These are phyloP conservation scores for Hygrophoropsis aurantiaca DNA, from an alignment of 768 basidiomycete genomes.

Conservation along the genomic window DNA sequence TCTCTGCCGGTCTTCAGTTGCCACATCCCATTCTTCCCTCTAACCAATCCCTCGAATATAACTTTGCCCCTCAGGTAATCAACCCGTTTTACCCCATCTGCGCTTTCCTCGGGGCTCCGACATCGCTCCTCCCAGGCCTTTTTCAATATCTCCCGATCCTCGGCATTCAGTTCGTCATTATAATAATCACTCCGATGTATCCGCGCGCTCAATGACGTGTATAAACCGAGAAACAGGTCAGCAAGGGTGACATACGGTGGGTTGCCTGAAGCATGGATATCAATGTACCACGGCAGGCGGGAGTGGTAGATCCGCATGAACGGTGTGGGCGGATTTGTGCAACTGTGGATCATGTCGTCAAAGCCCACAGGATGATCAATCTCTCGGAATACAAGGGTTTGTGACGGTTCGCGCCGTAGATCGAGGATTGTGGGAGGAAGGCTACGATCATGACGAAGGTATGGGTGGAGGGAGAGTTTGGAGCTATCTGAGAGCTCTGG, in stretches of 20 bases:
- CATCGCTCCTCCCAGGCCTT: slow-evolving; percentile 48
- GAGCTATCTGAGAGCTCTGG: slow-evolving; percentile 25
- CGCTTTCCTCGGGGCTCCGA: slow-evolving; percentile 29
- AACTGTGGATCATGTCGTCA: slow-evolving; percentile 55
- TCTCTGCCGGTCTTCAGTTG: slow-evolving; percentile 54
- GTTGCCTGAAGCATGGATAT: slow-evolving; percentile 41
- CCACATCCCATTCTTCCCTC: slow-evolving; percentile 60
- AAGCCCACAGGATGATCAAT: slow-evolving; percentile 42
- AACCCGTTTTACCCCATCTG: slow-evolving; percentile 51
- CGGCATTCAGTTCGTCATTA: slow-evolving; percentile 52
- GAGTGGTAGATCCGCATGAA: slow-evolving; percentile 58
- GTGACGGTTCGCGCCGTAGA: slow-evolving; percentile 44
- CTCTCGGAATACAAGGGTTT: slow-evolving; percentile 43
- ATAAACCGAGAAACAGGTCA: slow-evolving; percentile 53
- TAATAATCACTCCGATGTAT: slow-evolving; percentile 57
- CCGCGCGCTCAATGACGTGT: slow-evolving; percentile 38
- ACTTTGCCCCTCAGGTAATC: slow-evolving; percentile 59
- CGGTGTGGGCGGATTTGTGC: slow-evolving; percentile 48
- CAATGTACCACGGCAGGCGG: slow-evolving; percentile 67
- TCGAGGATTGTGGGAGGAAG: slow-evolving; percentile 47
- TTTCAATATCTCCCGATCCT: slow-evolving; percentile 43
- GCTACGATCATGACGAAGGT: slow-evolving; percentile 20
- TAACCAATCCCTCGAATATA: slow-evolving; percentile 53
- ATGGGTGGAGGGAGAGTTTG: slow-evolving; percentile 21
- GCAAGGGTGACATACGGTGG: slow-evolving; percentile 57